Evolutionary conservation across 192 early-diverging fungal genomes (phyloP).

Genomic region (Backusella mclennaniae): DNA sequence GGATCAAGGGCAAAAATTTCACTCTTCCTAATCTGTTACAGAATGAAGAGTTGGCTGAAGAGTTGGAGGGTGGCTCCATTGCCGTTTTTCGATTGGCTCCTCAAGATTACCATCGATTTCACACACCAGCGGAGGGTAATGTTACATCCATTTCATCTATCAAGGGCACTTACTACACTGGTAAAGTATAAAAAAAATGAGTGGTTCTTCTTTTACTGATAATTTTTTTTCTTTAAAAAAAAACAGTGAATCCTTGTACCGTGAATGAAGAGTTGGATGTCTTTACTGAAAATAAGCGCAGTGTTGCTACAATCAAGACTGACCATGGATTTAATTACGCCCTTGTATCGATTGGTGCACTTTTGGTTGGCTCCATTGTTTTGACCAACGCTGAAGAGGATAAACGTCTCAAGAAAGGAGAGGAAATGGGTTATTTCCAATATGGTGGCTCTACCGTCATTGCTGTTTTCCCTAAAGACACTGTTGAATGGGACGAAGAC

Average conservation of each 20-base stretch:
- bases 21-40: conserved; percentile 53
- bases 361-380: conserved; percentile 69
- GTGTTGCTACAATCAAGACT: conserved; percentile 48
- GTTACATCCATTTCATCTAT: conserved; percentile 47
- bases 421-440: conserved; percentile 76
- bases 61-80: conserved; percentile 57
- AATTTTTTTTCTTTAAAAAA: not conserved
- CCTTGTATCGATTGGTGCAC: conserved; percentile 65
- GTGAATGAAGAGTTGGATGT: conserved; percentile 64
- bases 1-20: conserved; percentile 72
- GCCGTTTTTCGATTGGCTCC: conserved; percentile 76
- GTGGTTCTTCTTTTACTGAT: not conserved
- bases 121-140: conserved; percentile 57
- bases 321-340: conserved; percentile 53
- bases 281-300: conserved; percentile 69
- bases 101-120: conserved; percentile 80
- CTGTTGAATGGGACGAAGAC: conserved; percentile 66
- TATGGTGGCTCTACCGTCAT: conserved; percentile 77
- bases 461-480: conserved; percentile 59
- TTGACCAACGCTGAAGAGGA: conserved; percentile 48
- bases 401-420: conserved; percentile 52
- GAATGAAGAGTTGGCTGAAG: conserved; percentile 42
- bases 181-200: conserved; percentile 5
- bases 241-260: conserved; percentile 67
- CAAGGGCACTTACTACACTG: conserved; percentile 64